Percentiles rank a stretch among this genome's conserved stretches.
These are phyloP conservation scores for Coemansia sp. DNA, from an alignment of 192 early-diverging fungal species.

Conservation along the genomic window DNA sequence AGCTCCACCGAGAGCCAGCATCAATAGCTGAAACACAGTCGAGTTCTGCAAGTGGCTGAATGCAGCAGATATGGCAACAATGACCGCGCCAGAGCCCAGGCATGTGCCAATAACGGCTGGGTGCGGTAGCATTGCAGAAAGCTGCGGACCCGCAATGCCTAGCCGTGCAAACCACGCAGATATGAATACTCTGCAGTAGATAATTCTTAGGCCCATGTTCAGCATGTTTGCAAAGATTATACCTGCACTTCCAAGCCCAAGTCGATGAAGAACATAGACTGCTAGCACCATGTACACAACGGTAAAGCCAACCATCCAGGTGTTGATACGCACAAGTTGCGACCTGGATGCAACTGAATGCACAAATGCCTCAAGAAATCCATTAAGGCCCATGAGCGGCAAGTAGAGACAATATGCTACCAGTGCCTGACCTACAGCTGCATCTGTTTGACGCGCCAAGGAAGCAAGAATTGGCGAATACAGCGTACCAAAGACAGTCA, in stretches of 20 bases:
- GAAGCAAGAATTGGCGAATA: constrained; percentile 62
- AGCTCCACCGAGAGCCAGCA: constrained; percentile 15
- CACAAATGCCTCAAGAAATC: constrained; percentile 91
- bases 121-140: constrained; percentile 31
- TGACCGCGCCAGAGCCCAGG: constrained; percentile 13
- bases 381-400: constrained; percentile 93
- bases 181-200: constrained; percentile 70
- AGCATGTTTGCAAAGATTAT: constrained; percentile 84
- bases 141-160: background rate
- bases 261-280: constrained; percentile 58
- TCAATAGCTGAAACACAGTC: constrained; percentile 3
- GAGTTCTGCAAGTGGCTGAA: background rate
- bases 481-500: constrained; percentile 82
- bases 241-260: constrained; percentile 70
- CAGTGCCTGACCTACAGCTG: constrained; percentile 59
- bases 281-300: constrained; percentile 64
- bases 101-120: constrained; percentile 24
- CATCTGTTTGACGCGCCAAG: constrained; percentile 57
- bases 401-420: constrained; percentile 86
- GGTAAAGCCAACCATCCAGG: constrained; percentile 78
- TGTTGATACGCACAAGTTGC: constrained; percentile 62
- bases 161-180: constrained; percentile 55
- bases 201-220: constrained; percentile 78
- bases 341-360: constrained; percentile 76
- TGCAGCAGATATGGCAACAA: background rate